Evolutionary conservation across 1,139 yeast species (phyloP), one percentile per base, ranked within the genome.

Genomic region (Sugiyamaella grinbergsii): DNA sequence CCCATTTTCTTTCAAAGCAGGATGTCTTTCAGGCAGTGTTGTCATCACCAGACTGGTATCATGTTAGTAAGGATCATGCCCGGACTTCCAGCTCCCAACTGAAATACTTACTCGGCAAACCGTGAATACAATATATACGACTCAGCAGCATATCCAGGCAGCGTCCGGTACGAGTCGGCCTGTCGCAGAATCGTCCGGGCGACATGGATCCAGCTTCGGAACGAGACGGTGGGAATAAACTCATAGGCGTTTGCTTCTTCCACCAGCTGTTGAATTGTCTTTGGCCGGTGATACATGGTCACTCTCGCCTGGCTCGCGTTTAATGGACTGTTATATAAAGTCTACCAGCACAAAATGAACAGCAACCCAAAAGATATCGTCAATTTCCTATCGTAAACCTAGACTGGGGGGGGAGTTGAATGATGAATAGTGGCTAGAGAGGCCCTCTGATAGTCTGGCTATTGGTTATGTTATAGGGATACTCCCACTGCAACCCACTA

Each of bases 111-210:
- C 61, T 79, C 80, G 5, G 79, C 71, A 57, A 74, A 77, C 49
- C 83, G 63, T 32, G 73, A 62, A 58, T 77, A 77, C 45, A 79
- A 62, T n/a, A 77, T 62, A 56, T 74, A 79, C 1, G 82, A 78
- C 53, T 77, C 76, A 36, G 71, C 74, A 22, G 50, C 56, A 45
- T 65, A 62, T 13, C 71, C 67, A 16, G 67, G 63, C 42, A 74
- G 79, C 3, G 59, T 53, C 19, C 70, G 69, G 61, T 74, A 78
- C 13, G 73, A 63, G 33, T 69, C 68, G 0, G 81, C 82, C 70
- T 80, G 71, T 6, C 65, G 67, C 38, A 71, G 58, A 23, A 75
- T 59, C 10, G 73, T 66, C 13, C 67, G 61, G 16, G 78, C 71
- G 31, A 78, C 67, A 49, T 78, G 70, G 13, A 77, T 57, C 74